These are phyloP conservation scores for Aristolochia californica DNA, from an alignment of 164 flowering plant genomes.

Conservation along the genomic window DNA sequence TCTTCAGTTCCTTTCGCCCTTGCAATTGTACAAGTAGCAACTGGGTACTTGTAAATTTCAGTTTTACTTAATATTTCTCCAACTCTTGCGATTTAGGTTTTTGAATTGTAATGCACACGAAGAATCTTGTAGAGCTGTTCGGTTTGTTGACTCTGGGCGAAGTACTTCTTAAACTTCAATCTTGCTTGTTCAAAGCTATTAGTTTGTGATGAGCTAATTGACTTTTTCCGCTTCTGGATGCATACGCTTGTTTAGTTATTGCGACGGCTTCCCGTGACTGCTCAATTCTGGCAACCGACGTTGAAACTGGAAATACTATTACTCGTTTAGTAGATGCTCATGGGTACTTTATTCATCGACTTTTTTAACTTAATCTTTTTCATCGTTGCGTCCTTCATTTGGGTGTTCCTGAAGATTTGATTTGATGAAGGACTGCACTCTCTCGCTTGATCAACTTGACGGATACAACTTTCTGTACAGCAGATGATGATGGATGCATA, in stretches of 20 bases:
- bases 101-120: slow-evolving; percentile 51
- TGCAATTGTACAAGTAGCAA: not conserved
- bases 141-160: slow-evolving; percentile 66
- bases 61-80: not conserved
- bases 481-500: slow-evolving; percentile 83
- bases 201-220: not conserved
- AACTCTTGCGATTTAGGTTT: slow-evolving; percentile 26
- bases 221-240: not conserved
- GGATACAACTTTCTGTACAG: slow-evolving; percentile 78
- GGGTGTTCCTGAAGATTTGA: not conserved
- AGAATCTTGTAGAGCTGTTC: slow-evolving; percentile 77
- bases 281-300: slow-evolving; percentile 74
- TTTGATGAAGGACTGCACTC: slow-evolving; percentile 52
- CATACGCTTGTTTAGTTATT: slow-evolving; percentile 33
- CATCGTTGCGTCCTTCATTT: not conserved
- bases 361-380: not conserved
- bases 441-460: slow-evolving; percentile 60
- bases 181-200: too few species aligned
- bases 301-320: slow-evolving; percentile 62
- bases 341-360: slow-evolving; percentile 28
- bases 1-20: not conserved
- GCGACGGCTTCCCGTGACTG: slow-evolving; percentile 69
- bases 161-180: slow-evolving; percentile 25
- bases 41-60: not conserved
- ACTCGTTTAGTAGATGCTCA: slow-evolving; percentile 73